Base-by-base conservation (phyloP, 2,329 filamentous ascomycete species). In the Eutypa lata region DNA sequence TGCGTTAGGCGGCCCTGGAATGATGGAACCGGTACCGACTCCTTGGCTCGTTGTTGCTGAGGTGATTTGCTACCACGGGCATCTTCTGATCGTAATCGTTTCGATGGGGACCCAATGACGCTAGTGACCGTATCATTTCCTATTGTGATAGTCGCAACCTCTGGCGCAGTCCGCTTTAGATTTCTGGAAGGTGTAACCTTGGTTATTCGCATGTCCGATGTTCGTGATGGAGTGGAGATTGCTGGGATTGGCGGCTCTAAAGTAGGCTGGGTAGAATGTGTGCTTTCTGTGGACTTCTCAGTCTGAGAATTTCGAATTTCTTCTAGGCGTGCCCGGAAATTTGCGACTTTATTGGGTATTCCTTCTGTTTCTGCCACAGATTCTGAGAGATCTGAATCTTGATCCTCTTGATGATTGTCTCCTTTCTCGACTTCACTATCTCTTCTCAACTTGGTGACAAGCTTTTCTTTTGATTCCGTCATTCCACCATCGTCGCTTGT, bases 81-180 rank as follows among this genome's bases (percentile, higher is more conserved):
- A 46, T 76, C 70, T 18, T 75, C 73, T 42, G 71, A 68, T 46
- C 72, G 71, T 52, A 68, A 72, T 53, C 70, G 76, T 57, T 82
- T 81, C 3, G 75, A 64, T 48, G 80, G 75, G 48, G 76, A 80
- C 1, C 87, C 87, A 58, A 91, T 78, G 31, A 84, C 78, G 19
- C 84, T 86, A 0, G 82, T 87, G 5, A 84, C 78, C 0, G 86
- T 90, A 45, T 78, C 80, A 56, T 86, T 78, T 1, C 88, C 89
- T 50, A 93, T 83, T 0, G 87, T 91, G 47, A 93, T 89, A 2
- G 87, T 90, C 19, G 89, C 88, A 49, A 86, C 73, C 61, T 90
- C 85, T 26, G 79, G 72, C 1, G 81, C 79, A 2, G 79, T 73
- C 33, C 87, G 79, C 64, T 83, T 88, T 1, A 80, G 77, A 21